Base-by-base conservation (phyloP, 2,329 filamentous ascomycete species). In the Ceratocystis cubensis region DNA sequence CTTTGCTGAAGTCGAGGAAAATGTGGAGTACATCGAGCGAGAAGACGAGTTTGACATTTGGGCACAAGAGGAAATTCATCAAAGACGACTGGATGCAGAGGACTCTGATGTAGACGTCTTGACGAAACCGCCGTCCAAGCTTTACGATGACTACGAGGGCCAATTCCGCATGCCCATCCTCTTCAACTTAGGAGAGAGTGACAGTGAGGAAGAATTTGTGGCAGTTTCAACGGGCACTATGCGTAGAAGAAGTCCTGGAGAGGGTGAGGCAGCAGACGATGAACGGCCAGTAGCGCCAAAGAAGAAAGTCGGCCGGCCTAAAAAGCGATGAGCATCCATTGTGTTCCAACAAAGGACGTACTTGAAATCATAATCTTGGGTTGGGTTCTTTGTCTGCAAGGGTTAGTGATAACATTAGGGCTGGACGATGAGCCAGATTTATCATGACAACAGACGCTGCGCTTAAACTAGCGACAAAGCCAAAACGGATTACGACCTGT, bases 31-130 rank as follows among this genome's bases (percentile, higher is more conserved):
- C 74, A 84, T 95, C 53, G 94, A 99, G 75, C 84, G 85, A 66
- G 94, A 99, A 76, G 94, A 99, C 74, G 94, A 99, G 74, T 99
- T 99, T 72, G 95, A 99, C 75, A 95, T 97, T 66, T 94, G 97
- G 73, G 91, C 91, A 0, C 88, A 93, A 67, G 93, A 96, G 73
- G 93, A 97, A 75, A 87, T 97, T 66, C 91, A 95, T 73, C 93
- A 96, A 75, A 85, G 93, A 37, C 84, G 92, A 56, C 81, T 97
- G 1, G 92, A 97, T 73, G 82, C 88, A 13, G 94, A 99, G 76
- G 94, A 97, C 71, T 94, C 97, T 74, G 87, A 91, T 67, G 87
- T 97, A 3, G 94, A 99, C 72, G 91, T 96, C 1, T 78, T 96
- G 66, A 92, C 89, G 0, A 79, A 90, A 57, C 88, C 92, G 68